Conservation (phyloP, 2,329 filamentous ascomycete genomes). For the Pseudopyrenochaeta lycopersici region DNA sequence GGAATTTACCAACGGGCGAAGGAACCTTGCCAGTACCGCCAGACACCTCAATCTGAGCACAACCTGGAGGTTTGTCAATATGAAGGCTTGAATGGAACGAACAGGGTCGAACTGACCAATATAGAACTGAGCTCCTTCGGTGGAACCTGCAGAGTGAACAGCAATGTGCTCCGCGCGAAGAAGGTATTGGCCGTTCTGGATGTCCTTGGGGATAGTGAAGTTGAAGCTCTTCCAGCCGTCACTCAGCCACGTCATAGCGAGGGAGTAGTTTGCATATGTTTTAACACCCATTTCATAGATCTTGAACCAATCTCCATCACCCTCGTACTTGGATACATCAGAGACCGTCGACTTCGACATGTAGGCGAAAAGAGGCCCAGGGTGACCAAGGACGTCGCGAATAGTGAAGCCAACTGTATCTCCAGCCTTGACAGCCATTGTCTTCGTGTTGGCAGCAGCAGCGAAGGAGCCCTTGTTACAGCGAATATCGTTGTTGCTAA, state of each 20-base stretch:
- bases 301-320: conserved; percentile 26
- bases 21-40: conserved; percentile 44
- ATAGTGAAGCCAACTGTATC: conserved; percentile 17
- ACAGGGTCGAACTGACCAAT: conserved; percentile 25
- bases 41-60: conserved; percentile 52
- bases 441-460: conserved; percentile 4
- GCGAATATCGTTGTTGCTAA: conserved; percentile 14
- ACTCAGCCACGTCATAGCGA: conserved; percentile 13
- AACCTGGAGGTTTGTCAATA: conserved; percentile 14
- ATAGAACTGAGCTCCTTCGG: conserved; percentile 52
- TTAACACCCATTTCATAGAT: conserved; percentile 12
- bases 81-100: no score
- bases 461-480: conserved; percentile 11
- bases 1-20: conserved; percentile 46
- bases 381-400: conserved; percentile 9
- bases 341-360: conserved; percentile 23
- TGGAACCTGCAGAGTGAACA: conserved; percentile 44
- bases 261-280: conserved; percentile 2
- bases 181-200: conserved; percentile 50
- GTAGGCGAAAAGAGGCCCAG: conserved; percentile 24
- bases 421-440: conserved; percentile 10
- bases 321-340: conserved; percentile 13
- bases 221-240: conserved; percentile 13
- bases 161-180: conserved; percentile 55
- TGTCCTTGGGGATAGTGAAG: conserved; percentile 14